Percentiles rank a stretch among this genome's conserved stretches.
These are phyloP conservation scores for Plasmopara viticola DNA, from an alignment of 352 stramenopile species.

Conservation along the genomic window DNA sequence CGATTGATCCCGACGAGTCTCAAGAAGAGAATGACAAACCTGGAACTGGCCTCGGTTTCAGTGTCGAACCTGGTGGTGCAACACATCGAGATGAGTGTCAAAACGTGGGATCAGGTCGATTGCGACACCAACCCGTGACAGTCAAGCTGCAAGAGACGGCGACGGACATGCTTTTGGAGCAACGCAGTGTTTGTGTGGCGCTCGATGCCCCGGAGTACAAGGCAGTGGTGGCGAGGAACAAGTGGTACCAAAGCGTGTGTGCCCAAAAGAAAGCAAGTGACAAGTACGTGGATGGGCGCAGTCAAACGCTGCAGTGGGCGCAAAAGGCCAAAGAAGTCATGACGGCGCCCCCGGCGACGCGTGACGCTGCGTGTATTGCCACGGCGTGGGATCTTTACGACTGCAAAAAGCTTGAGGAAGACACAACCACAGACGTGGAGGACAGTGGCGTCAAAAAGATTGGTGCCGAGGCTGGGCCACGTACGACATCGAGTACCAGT, in stretches of 20 bases:
- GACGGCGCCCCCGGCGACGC: conserved; percentile 68
- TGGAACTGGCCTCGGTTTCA: not conserved
- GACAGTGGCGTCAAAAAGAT: not conserved
- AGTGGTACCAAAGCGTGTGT: conserved; percentile 56
- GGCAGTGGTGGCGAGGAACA: conserved; percentile 44
- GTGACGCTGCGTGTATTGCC: conserved; percentile 58
- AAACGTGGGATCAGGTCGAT: conserved; percentile 6
- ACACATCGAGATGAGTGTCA: conserved; percentile 2
- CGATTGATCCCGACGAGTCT: conserved; percentile 11
- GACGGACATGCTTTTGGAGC: conserved; percentile 56
- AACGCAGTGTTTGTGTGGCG: conserved; percentile 61
- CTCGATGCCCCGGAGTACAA: conserved; percentile 45
- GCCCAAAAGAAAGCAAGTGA: conserved; percentile 73
- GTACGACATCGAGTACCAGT: conserved; percentile 12
- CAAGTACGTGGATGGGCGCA: conserved; percentile 57
- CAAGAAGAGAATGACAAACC: conserved; percentile 10
- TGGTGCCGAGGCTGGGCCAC: not conserved
- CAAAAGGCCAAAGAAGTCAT: conserved; percentile 83
- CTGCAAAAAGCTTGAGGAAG: conserved; percentile 28
- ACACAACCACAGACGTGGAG: conserved; percentile 27
- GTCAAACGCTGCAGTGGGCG: conserved; percentile 66
- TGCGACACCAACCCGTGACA: conserved; percentile 30
- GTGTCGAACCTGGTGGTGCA: not conserved
- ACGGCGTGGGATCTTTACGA: conserved; percentile 88
- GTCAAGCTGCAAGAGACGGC: conserved; percentile 53